A percentile compares a stretch with the other conserved stretches of the same genome.
Conservation (phyloP, 495 filamentous ascomycete genomes). For the Massariosphaeria phaeospora region DNA sequence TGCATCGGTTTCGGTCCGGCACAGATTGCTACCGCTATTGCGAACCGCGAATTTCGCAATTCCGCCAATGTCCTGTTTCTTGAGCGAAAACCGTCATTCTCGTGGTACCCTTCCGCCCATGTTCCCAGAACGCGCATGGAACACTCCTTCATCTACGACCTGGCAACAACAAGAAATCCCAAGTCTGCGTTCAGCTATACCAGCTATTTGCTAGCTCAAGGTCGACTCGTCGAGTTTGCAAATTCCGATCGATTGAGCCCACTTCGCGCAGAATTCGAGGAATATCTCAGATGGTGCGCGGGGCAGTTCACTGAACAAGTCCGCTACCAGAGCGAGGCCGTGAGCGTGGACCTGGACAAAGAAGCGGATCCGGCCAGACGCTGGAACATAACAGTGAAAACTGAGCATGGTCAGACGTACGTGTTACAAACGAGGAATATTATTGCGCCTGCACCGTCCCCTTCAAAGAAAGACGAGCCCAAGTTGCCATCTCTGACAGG, state of each 20-base stretch:
- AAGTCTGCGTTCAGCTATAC: slow-evolving; percentile 21
- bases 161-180: slow-evolving; percentile 24
- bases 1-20: slow-evolving; percentile 30
- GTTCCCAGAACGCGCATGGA: slow-evolving; percentile 20
- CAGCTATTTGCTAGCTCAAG: slow-evolving; percentile 19
- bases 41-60: slow-evolving; percentile 13
- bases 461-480: background rate
- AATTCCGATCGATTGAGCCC: slow-evolving; percentile 26
- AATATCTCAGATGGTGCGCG: slow-evolving; percentile 28
- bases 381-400: slow-evolving; percentile 21
- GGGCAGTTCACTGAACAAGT: slow-evolving; percentile 21
- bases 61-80: slow-evolving; percentile 19
- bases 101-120: slow-evolving; percentile 16
- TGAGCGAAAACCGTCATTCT: slow-evolving; percentile 17
- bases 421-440: slow-evolving; percentile 14
- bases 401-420: slow-evolving; percentile 4
- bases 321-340: slow-evolving; percentile 14
- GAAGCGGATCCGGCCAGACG: background rate
- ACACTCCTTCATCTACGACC: slow-evolving; percentile 21
- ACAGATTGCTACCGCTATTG: slow-evolving; percentile 28
- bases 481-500: background rate
- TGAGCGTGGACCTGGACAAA: slow-evolving; percentile 9
- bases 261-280: slow-evolving; percentile 11
- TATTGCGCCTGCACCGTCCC: slow-evolving; percentile 7
- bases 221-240: slow-evolving; percentile 25